Percentiles rank a stretch among this genome's conserved stretches.
Evolutionary conservation across 2,329 filamentous ascomycete genomes (phyloP).

Genomic region (Claviceps paspali): DNA sequence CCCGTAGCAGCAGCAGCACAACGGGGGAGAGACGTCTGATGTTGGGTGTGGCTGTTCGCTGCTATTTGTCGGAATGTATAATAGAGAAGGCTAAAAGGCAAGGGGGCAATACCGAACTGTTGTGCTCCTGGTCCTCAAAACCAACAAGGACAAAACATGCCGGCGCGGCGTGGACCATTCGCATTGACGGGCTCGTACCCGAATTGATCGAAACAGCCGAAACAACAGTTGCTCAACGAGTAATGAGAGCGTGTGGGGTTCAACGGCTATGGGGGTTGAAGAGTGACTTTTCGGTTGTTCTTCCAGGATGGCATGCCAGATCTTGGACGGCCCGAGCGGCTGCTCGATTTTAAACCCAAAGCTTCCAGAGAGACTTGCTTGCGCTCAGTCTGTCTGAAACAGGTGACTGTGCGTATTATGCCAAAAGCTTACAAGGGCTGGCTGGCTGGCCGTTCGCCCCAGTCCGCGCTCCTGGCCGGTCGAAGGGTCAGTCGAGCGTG

Average conservation of each 20-base stretch:
- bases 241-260: slow-evolving; percentile 1
- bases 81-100: not conserved
- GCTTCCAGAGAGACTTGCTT: slow-evolving; percentile 4
- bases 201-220: slow-evolving; percentile 10
- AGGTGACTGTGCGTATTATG: slow-evolving; percentile 7
- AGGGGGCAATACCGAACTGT: not conserved
- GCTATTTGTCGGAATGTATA: slow-evolving; percentile 6
- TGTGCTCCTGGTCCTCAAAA: slow-evolving; percentile 1
- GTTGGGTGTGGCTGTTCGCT: slow-evolving; percentile 4
- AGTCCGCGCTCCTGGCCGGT: slow-evolving; percentile 2
- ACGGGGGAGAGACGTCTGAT: slow-evolving; percentile 3
- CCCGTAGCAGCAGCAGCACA: not conserved
- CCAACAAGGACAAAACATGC: slow-evolving; percentile 2
- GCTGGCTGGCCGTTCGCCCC: slow-evolving; percentile 1
- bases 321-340: slow-evolving; percentile 9
- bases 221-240: slow-evolving; percentile 7
- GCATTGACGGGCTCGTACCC: slow-evolving; percentile 6
- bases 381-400: slow-evolving; percentile 9
- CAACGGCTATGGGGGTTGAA: slow-evolving; percentile 1
- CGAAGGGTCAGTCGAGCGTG: not conserved
- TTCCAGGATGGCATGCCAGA: slow-evolving; percentile 5
- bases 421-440: slow-evolving; percentile 3
- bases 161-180: slow-evolving; percentile 8
- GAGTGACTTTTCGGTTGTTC: slow-evolving; percentile 2
- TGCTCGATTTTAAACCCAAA: slow-evolving; percentile 4